Percentiles rank a stretch among this genome's conserved stretches.
Conservation (phyloP, 2,329 filamentous ascomycete species). For the Pyricularia grisea region DNA sequence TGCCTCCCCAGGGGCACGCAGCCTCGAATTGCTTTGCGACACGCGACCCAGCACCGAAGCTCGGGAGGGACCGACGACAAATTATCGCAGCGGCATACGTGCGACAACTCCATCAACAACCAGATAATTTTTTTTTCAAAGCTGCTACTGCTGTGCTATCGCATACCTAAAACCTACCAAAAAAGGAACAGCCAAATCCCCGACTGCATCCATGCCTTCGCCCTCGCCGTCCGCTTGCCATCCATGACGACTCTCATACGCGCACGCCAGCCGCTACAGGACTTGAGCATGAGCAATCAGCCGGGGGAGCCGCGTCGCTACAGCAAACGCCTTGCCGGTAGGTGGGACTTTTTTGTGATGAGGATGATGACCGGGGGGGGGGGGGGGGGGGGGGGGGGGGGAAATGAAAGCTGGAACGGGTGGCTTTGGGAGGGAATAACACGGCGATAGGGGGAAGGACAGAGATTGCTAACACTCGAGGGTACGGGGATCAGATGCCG, state of each 20-base stretch:
- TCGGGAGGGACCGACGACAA: background rate
- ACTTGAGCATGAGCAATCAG: constrained; percentile 60
- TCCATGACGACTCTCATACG: constrained; percentile 64
- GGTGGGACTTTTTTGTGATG: constrained; percentile 19
- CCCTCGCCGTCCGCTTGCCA: constrained; percentile 24
- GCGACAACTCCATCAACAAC: background rate
- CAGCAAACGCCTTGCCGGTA: constrained; percentile 57
- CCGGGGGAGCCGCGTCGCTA: constrained; percentile 40
- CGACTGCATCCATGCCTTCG: constrained; percentile 2
- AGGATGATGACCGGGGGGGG: background rate
- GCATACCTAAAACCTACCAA: background rate
- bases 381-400: no score
- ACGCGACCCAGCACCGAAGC: background rate
- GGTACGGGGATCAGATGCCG: constrained; percentile 13
- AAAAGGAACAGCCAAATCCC: background rate
- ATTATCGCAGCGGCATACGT: background rate
- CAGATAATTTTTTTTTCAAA: background rate
- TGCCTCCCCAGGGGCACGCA: background rate
- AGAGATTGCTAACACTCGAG: background rate
- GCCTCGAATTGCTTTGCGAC: background rate
- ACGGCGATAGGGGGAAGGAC: no score
- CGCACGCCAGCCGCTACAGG: constrained; percentile 54
- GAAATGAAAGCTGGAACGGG: background rate
- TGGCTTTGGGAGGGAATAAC: background rate
- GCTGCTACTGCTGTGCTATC: background rate